phyloP scores from a whole-genome alignment of 2,329 filamentous ascomycete species.

The Aspergillus quadrilineatus region DNA sequence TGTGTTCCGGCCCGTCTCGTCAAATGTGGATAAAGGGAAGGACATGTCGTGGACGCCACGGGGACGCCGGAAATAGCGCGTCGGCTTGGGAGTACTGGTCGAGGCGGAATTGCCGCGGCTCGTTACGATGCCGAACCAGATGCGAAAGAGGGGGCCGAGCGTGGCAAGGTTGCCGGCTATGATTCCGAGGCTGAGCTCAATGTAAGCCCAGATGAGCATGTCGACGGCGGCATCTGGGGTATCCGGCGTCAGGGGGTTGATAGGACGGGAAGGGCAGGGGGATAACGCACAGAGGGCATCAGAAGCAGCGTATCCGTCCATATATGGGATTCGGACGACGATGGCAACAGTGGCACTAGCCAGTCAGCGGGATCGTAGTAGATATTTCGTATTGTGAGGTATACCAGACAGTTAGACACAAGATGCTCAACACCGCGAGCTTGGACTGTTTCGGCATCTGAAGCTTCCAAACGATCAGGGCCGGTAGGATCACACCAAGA shows the following conservation, averaged over 20 bases:
- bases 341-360: conserved; percentile 45
- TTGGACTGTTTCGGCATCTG: conserved; percentile 57
- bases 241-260: background rate
- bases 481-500: conserved; percentile 44
- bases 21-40: conserved; percentile 29
- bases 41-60: conserved; percentile 20
- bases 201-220: conserved; percentile 41
- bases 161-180: conserved; percentile 50
- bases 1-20: conserved; percentile 17
- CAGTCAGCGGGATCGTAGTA: conserved; percentile 2
- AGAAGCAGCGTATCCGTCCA: conserved; percentile 36
- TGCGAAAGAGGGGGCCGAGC: conserved; percentile 48
- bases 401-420: conserved; percentile 38
- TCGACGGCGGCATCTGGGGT: conserved; percentile 43
- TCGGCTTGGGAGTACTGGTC: conserved; percentile 21
- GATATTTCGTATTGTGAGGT: background rate
- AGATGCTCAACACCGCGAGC: conserved; percentile 33
- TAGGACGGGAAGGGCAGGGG: background rate
- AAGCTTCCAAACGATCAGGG: conserved; percentile 56
- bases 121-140: conserved; percentile 23
- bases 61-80: conserved; percentile 15
- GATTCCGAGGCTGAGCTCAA: conserved; percentile 40
- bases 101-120: conserved; percentile 18
- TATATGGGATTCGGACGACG: conserved; percentile 47
- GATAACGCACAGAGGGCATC: conserved; percentile 35